Evolutionary conservation across 1,284 basidiomycete genomes (phyloP).

Genomic region (Paramarasmius palmivorus): DNA sequence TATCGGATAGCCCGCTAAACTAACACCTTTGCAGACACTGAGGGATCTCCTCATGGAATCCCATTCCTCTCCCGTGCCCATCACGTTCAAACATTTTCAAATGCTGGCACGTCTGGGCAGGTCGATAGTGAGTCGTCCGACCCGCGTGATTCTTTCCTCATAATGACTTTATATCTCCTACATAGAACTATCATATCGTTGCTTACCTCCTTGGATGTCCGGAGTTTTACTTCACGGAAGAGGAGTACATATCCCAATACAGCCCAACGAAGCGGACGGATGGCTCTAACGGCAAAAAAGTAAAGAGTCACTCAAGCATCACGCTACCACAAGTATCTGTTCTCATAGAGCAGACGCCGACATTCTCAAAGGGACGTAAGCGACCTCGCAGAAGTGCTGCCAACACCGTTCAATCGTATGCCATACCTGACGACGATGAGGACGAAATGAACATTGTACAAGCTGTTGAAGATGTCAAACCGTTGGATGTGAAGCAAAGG

Average conservation of each 20-base stretch:
- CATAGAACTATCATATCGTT: conserved; percentile 52
- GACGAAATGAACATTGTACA: conserved; percentile 56
- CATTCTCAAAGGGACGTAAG: conserved; percentile 39
- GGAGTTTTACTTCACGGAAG: conserved; percentile 66
- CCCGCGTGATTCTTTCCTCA: neutral
- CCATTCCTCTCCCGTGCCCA: conserved; percentile 51
- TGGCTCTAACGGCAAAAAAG: conserved; percentile 46
- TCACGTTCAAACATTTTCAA: conserved; percentile 74
- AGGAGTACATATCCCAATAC: conserved; percentile 53
- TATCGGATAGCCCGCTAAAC: conserved; percentile 1
- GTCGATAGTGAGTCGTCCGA: conserved; percentile 46
- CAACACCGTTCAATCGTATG: conserved; percentile 55
- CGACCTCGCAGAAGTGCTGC: conserved; percentile 60
- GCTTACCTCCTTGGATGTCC: conserved; percentile 61
- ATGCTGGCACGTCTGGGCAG: conserved; percentile 62
- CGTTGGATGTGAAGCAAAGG: conserved; percentile 35
- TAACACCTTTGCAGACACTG: conserved; percentile 40
- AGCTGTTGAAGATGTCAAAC: conserved; percentile 33
- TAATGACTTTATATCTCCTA: neutral
- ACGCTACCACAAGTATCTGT: conserved; percentile 25
- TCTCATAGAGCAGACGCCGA: conserved; percentile 14
- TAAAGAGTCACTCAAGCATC: conserved; percentile 12
- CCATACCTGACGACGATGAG: conserved; percentile 70
- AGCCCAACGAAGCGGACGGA: conserved; percentile 26
- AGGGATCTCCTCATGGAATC: conserved; percentile 37